Evolutionary conservation across 495 filamentous ascomycete genomes (phyloP).

Genomic region (Astrothelium subdiscretum): DNA sequence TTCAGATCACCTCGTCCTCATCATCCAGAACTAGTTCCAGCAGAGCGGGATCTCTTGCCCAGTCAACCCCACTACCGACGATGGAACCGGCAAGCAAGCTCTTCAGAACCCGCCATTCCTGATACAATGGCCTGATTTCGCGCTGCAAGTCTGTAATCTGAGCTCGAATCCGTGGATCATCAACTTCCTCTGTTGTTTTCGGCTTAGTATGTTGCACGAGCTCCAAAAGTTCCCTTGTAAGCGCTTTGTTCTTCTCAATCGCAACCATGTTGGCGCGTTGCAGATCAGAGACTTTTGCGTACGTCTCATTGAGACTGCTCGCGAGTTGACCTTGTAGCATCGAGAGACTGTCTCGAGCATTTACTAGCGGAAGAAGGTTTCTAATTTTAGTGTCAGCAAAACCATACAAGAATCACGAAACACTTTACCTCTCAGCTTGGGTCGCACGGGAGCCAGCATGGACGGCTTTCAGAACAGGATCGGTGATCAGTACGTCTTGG

Average conservation of each 20-base stretch:
- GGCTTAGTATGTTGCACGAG: slow-evolving; percentile 47
- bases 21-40: slow-evolving; percentile 64
- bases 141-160: slow-evolving; percentile 45
- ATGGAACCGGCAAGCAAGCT: slow-evolving; percentile 60
- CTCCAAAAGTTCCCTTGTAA: slow-evolving; percentile 47
- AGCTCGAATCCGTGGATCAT: slow-evolving; percentile 37
- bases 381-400: slow-evolving; percentile 29
- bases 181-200: slow-evolving; percentile 37
- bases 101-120: slow-evolving; percentile 63
- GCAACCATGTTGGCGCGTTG: slow-evolving; percentile 45
- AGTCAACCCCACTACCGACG: slow-evolving; percentile 74
- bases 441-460: slow-evolving; percentile 56
- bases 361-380: slow-evolving; percentile 50
- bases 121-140: slow-evolving; percentile 44
- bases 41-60: slow-evolving; percentile 60
- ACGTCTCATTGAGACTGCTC: slow-evolving; percentile 35
- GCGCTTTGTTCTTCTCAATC: slow-evolving; percentile 47
- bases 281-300: slow-evolving; percentile 37
- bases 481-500: slow-evolving; percentile 52
- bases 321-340: slow-evolving; percentile 47
- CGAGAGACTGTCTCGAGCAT: slow-evolving; percentile 55
- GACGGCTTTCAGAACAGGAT: slow-evolving; percentile 65
- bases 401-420: not conserved
- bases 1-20: slow-evolving; percentile 36
- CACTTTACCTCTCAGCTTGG: slow-evolving; percentile 52